A percentile compares a stretch with the other conserved stretches of the same genome.
phyloP scores from a whole-genome alignment of 2,329 filamentous ascomycete species.

The Trichoderma lentiforme region DNA sequence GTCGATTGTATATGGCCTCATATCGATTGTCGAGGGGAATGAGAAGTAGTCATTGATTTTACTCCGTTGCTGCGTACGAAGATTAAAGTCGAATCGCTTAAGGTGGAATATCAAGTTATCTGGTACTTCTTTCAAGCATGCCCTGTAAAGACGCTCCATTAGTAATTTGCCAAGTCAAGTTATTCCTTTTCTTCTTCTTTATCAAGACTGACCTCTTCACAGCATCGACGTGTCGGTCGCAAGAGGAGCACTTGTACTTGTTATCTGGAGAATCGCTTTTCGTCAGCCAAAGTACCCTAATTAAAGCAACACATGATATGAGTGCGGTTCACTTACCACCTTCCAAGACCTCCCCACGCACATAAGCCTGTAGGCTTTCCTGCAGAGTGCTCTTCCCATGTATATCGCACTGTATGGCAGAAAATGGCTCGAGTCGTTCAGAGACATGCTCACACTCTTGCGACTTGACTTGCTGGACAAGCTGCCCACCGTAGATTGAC shows the following conservation, averaged over 20 bases:
- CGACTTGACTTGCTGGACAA: constrained; percentile 93
- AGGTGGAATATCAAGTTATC: constrained; percentile 95
- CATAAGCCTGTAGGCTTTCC: constrained; percentile 91
- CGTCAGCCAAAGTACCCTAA: background rate
- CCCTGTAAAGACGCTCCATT: constrained; percentile 44
- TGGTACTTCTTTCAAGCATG: constrained; percentile 87
- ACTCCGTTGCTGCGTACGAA: constrained; percentile 71
- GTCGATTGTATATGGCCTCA: constrained; percentile 87
- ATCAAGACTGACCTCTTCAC: constrained; percentile 65
- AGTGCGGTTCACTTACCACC: constrained; percentile 53
- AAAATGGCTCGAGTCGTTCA: constrained; percentile 84
- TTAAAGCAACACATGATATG: background rate
- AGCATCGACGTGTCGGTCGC: constrained; percentile 84
- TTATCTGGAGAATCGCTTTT: constrained; percentile 62
- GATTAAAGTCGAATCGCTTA: constrained; percentile 81
- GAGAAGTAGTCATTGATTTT: constrained; percentile 96
- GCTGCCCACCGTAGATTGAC: constrained; percentile 84
- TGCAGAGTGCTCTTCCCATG: constrained; percentile 81
- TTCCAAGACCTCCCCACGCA: constrained; percentile 94
- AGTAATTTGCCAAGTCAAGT: constrained; percentile 12
- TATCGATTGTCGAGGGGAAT: constrained; percentile 79
- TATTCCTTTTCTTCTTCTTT: background rate
- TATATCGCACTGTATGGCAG: constrained; percentile 92
- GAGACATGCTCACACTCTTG: constrained; percentile 94
- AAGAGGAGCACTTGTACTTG: constrained; percentile 95